Base-by-base conservation (phyloP, 495 filamentous ascomycete genomes). In the Trichoderma parareesei region DNA sequence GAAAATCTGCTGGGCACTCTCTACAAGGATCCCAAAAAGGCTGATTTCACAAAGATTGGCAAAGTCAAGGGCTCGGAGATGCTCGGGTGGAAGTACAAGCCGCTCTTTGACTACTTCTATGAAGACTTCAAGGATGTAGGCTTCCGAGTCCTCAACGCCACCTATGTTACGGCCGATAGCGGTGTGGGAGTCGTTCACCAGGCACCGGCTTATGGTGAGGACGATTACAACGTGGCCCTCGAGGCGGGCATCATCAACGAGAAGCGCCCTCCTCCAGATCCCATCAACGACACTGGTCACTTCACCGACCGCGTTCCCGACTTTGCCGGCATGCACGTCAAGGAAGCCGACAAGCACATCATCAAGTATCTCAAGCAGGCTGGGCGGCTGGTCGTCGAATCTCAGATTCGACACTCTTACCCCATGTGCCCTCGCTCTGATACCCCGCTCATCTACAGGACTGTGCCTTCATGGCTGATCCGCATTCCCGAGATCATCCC, bases 21-120 rank as follows among this genome's bases (percentile, higher is more conserved):
- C 8, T 98, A 98, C 77, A 98, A 98, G 76, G 92, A 97, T 69
- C 88, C 89, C 14, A 98, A 98, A 81, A 98, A 97, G 80, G 93
- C 93, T 53, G 96, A 97, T 71, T 97, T 87, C 77, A 94, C 92
- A 79, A 82, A 96, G 41, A 69, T 97, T 11, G 83, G 90, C 48
- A 91, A 87, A 67, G 75, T 96, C 65, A 92, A 87, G 76, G 95
- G 94, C 57, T 89, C 85, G 65, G 87, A 91, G 10, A 94, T 98
- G 89, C 76, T 89, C 41, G 94, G 92, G 49, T 97, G 92, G 90
- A 89, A 87, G 70, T 98, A 98, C 72, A 79, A 91, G 71, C 95
- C 95, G 10, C 83, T 92, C 1, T 98, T 98, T 74, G 84, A 90
- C 67, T 98, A 97, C 76, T 96, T 96, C 79, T 90, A 90, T 65